Percentiles rank a stretch among this genome's conserved stretches.
phyloP scores from a whole-genome alignment of 768 basidiomycete species.

The Amanita pallidorosea region DNA sequence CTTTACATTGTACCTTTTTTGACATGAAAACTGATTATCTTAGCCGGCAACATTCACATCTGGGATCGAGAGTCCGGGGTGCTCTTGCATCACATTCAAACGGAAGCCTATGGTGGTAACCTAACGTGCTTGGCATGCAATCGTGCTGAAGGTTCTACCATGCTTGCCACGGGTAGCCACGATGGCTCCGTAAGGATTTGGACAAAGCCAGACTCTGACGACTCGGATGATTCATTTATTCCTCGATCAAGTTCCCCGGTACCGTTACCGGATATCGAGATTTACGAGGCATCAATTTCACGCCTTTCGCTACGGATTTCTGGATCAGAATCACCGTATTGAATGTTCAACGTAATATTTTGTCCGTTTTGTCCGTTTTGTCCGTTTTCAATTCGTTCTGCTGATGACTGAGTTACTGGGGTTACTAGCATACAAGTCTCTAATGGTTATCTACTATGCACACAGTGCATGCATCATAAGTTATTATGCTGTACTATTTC shows the following conservation, averaged over 20 bases:
- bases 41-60: constrained; percentile 75
- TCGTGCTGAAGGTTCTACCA: constrained; percentile 50
- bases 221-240: neutral
- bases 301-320: neutral
- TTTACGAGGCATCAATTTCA: neutral
- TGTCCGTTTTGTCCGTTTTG: neutral
- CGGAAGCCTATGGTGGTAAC: constrained; percentile 54
- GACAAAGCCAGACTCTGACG: constrained; percentile 26
- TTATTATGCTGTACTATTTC: neutral
- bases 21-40: neutral
- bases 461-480: neutral
- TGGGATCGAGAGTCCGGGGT: constrained; percentile 79
- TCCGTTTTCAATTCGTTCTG: neutral
- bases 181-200: constrained; percentile 71
- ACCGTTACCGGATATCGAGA: neutral
- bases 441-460: neutral
- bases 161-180: constrained; percentile 71
- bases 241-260: constrained; percentile 5
- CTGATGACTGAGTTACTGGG: neutral
- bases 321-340: neutral
- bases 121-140: constrained; percentile 80
- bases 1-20: constrained; percentile 3
- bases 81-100: constrained; percentile 58
- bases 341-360: neutral
- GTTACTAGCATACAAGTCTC: neutral